Conservation (phyloP, 1,284 basidiomycete species). For the Pyrrhoderma lamaoense region DNA sequence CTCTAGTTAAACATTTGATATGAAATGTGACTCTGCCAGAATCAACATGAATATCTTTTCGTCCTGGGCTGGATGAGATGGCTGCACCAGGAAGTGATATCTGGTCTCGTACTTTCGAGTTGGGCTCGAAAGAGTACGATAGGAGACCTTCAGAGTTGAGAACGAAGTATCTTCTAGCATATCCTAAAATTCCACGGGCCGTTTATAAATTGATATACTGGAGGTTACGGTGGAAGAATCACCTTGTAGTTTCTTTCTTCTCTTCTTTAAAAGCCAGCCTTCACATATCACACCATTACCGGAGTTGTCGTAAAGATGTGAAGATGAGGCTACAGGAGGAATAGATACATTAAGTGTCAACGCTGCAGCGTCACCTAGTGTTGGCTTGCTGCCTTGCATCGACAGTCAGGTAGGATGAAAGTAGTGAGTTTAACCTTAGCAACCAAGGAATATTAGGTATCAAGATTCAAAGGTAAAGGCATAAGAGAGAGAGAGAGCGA, state of each 20-base stretch:
- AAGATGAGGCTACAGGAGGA: constrained; percentile 1
- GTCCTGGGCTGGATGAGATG: constrained; percentile 59
- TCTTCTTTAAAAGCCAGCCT: constrained; percentile 78
- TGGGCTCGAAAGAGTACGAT: constrained; percentile 68
- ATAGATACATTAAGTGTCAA: constrained; percentile 12
- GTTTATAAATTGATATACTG: constrained; percentile 15
- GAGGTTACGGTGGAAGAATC: constrained; percentile 1
- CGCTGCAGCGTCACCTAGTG: constrained; percentile 1
- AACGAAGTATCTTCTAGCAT: constrained; percentile 73
- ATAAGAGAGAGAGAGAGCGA: too few relatives aligned
- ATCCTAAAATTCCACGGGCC: constrained; percentile 42
- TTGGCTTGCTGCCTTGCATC: neutral
- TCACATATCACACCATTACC: constrained; percentile 38
- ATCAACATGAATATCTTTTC: constrained; percentile 74
- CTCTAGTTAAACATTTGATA: constrained; percentile 60
- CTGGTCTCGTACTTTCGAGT: constrained; percentile 63
- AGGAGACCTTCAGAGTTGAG: constrained; percentile 61
- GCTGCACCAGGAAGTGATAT: constrained; percentile 62
- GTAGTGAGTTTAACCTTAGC: too few relatives aligned
- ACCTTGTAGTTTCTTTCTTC: constrained; percentile 82
- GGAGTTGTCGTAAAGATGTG: neutral
- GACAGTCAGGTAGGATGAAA: too few relatives aligned
- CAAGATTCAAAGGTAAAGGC: too few relatives aligned
- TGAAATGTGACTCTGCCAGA: constrained; percentile 71
- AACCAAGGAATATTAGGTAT: too few relatives aligned